Evolutionary conservation across 192 early-diverging fungal species (phyloP), one percentile per base, ranked within the genome.

Genomic region (Chytriomyces confervae): DNA sequence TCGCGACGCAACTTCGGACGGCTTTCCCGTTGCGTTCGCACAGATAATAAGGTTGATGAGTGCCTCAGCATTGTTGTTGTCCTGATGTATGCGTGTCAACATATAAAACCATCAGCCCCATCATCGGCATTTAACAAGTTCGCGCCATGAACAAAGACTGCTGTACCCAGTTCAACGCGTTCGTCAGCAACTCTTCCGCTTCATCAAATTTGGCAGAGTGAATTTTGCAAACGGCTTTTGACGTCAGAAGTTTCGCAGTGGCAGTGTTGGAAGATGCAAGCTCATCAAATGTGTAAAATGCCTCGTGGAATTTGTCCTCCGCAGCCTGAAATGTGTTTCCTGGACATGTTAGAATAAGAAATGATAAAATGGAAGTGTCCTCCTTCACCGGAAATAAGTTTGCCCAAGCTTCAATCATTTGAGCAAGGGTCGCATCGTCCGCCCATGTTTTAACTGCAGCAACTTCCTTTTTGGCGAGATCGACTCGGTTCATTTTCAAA

Each of bases 211-310:
- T 88, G 1, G 89, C 92, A 67, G 92, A 75, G 23, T 94, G 91
- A 81, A 99, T 88, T 50, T 93, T 91, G 72, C 88, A 89, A 7
- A 95, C 92, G 2, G 97, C 97, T 81, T 93, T 91, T 0, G 93
- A 88, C 20, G 88, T 90, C 13, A 96, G 79, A 24, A 98, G 85
- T 73, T 92, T 91, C 24, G 92, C 83, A 0, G 94, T 96, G 45
- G 87, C 84, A 5, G 86, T 80, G 48, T 92, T 89, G 43, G 91
- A 86, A 0, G 94, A 91, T 6, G 92, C 94, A 62, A 99, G 90
- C 80, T 98, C 97, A 77, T 98, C 95, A 73, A 94, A 97, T 44
- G 95, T 93, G 86, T 97, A 98, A 70, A 90, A 93, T 0, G 96
- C 91, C 80, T 97, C 95, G 76, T 91, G 92, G 71, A 92, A 93